Percentiles rank a stretch among this genome's conserved stretches.
These are phyloP conservation scores for Mucor racemosus DNA, from an alignment of 371 early-diverging fungal genomes.

Conservation along the genomic window DNA sequence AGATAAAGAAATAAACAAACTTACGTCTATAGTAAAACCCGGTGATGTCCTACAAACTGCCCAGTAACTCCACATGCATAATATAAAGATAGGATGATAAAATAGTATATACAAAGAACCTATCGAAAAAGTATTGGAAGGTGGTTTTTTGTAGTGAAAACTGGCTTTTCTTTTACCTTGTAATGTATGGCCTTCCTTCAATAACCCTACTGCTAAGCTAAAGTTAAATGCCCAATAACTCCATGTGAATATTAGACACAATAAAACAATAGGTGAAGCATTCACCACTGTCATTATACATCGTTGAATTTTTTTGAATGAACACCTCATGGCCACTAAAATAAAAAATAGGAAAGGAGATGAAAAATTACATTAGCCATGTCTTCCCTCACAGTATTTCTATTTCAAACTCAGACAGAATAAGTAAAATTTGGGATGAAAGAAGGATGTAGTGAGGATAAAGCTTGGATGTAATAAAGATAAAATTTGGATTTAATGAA, in stretches of 20 bases:
- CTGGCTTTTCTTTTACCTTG: conserved; percentile 35
- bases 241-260: conserved; percentile 41
- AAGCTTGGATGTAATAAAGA: too few relatives aligned
- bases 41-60: conserved; percentile 47
- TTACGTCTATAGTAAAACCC: conserved; percentile 40
- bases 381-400: too few relatives aligned
- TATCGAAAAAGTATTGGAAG: conserved; percentile 1
- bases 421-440: too few relatives aligned
- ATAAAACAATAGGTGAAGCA: conserved; percentile 45
- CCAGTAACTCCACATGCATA: conserved; percentile 51
- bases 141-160: not conserved
- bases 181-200: conserved; percentile 33
- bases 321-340: conserved; percentile 16
- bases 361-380: not conserved
- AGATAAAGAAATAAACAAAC: not conserved
- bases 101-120: conserved; percentile 40
- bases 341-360: not conserved
- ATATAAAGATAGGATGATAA: conserved; percentile 42
- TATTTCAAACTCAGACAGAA: too few relatives aligned
- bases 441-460: too few relatives aligned
- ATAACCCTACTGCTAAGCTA: conserved; percentile 30
- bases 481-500: too few relatives aligned
- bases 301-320: conserved; percentile 19
- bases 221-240: conserved; percentile 44
- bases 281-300: conserved; percentile 33